Percentiles rank a stretch among this genome's conserved stretches.
Conservation (phyloP, 169 alveolate species). For the Babesia divergens region DNA sequence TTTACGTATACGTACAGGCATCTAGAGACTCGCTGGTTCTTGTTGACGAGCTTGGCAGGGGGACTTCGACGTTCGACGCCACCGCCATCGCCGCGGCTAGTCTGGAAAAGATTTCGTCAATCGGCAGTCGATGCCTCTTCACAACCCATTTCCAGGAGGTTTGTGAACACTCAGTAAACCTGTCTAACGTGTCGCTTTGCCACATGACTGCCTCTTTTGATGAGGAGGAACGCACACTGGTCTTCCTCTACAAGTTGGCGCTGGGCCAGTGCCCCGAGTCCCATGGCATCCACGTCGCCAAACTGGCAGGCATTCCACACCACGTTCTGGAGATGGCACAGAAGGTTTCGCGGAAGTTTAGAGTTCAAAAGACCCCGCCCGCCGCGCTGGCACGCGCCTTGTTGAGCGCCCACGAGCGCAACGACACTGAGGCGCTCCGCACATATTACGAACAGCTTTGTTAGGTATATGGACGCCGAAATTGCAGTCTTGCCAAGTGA, state of each 20-base stretch:
- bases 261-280: constrained; percentile 94
- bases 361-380: constrained; percentile 1
- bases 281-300: constrained; percentile 96
- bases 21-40: constrained; percentile 90
- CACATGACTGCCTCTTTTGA: constrained; percentile 86
- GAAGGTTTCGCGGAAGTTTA: neutral
- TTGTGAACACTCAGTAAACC: constrained; percentile 59
- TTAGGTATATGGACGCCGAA: neutral
- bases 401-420: constrained; percentile 15
- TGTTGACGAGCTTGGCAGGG: constrained; percentile 98
- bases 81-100: constrained; percentile 96
- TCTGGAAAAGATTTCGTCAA: constrained; percentile 82
- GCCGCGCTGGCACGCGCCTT: neutral
- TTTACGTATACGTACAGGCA: constrained; percentile 22
- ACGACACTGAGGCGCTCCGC: neutral
- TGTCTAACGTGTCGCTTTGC: constrained; percentile 66
- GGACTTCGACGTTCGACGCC: constrained; percentile 99
- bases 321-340: constrained; percentile 54
- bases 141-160: constrained; percentile 95
- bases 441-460: constrained; percentile 9
- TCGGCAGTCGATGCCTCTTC: constrained; percentile 86
- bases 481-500: constrained; percentile 4
- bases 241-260: constrained; percentile 89
- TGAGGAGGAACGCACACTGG: constrained; percentile 74
- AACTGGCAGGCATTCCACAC: constrained; percentile 90